A percentile compares a stretch with the other conserved stretches of the same genome.
Evolutionary conservation across 257 asterid genomes (phyloP).

Genomic region (Petunia secreta): DNA sequence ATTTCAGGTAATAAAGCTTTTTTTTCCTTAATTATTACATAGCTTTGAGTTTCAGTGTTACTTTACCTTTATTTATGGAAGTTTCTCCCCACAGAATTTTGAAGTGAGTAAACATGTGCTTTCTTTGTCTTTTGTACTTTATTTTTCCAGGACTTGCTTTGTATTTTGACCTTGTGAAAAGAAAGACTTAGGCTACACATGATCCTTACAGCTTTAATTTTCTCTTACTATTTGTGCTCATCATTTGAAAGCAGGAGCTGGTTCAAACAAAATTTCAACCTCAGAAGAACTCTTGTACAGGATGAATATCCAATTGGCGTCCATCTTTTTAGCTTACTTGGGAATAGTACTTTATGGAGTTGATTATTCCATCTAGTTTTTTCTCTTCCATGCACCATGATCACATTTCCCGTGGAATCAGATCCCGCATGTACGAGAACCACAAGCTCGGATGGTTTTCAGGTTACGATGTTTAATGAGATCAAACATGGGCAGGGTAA

Average conservation of each 20-base stretch:
- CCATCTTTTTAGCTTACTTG: conserved; percentile 11
- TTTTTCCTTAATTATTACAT: background rate
- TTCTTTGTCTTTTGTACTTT: conserved; percentile 9
- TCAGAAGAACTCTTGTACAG: conserved; percentile 17
- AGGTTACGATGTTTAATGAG: conserved; percentile 10
- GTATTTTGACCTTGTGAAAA: background rate
- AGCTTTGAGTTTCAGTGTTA: background rate
- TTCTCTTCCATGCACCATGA: conserved; percentile 16
- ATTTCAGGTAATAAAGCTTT: conserved; percentile 17
- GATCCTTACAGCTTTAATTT: too few species aligned
- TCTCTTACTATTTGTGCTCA: background rate
- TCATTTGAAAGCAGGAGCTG: conserved; percentile 22
- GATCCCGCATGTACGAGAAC: conserved; percentile 1
- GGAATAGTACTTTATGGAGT: conserved; percentile 15
- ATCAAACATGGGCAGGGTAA: conserved; percentile 22
- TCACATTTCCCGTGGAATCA: background rate
- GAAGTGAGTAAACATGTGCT: background rate
- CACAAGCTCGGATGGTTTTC: conserved; percentile 16
- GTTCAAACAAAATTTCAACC: conserved; percentile 1
- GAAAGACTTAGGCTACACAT: background rate
- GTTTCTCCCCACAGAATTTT: background rate
- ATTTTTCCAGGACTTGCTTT: conserved; percentile 16
- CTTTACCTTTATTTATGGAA: background rate
- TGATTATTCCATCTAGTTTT: conserved; percentile 3
- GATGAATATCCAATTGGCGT: conserved; percentile 22